A percentile compares a stretch with the other conserved stretches of the same genome.
phyloP scores from a whole-genome alignment of 169 alveolate genomes.

The Plasmodium falciparum region DNA sequence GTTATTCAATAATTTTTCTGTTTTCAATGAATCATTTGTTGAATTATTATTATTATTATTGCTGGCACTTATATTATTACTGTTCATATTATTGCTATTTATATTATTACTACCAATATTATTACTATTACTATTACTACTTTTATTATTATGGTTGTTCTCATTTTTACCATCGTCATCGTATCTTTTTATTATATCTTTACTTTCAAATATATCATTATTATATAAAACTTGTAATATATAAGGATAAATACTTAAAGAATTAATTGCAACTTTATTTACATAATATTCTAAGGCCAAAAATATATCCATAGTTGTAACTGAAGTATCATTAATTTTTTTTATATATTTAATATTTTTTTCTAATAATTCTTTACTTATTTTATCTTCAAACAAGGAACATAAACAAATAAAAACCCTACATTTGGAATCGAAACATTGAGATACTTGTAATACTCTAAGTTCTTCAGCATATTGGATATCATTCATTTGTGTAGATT shows the following conservation, averaged over 20 bases:
- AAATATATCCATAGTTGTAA: slow-evolving; percentile 85
- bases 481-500: slow-evolving; percentile 79
- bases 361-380: slow-evolving; percentile 78
- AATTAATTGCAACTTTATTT: slow-evolving; percentile 82
- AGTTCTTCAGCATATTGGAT: slow-evolving; percentile 90
- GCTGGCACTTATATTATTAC: too few relatives aligned
- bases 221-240: slow-evolving; percentile 86
- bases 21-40: too few relatives aligned
- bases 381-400: slow-evolving; percentile 82
- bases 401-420: slow-evolving; percentile 85
- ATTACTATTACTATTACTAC: slow-evolving; percentile 62
- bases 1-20: too few relatives aligned
- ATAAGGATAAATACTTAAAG: slow-evolving; percentile 86
- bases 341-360: slow-evolving; percentile 80
- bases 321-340: slow-evolving; percentile 83
- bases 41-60: too few relatives aligned
- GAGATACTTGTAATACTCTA: slow-evolving; percentile 93
- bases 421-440: slow-evolving; percentile 89
- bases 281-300: slow-evolving; percentile 86
- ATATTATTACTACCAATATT: slow-evolving; percentile 76
- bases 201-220: slow-evolving; percentile 86
- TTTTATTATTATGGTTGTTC: slow-evolving; percentile 39
- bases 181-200: slow-evolving; percentile 84
- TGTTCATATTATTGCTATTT: too few relatives aligned
- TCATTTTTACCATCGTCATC: slow-evolving; percentile 20